Evolutionary conservation across 2,329 filamentous ascomycete species (phyloP), one percentile per base, ranked within the genome.

Genomic region (Didymosphaeria variabile): DNA sequence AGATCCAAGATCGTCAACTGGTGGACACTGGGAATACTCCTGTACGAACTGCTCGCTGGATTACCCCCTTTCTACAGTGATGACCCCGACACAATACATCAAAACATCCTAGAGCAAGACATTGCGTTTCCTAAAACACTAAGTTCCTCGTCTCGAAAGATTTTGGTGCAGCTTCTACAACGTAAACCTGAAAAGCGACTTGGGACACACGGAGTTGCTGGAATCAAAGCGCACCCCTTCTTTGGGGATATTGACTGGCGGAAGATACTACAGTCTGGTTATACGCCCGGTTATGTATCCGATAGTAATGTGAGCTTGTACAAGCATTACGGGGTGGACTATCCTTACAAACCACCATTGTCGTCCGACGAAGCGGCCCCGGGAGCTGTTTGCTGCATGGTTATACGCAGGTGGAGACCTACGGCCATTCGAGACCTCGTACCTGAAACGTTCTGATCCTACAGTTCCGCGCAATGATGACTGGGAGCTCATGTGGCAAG

Each of bases 31-130:
- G 94, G 94, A 57, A 94, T 98, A 45, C 84, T 98, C 54, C 94
- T 98, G 1, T 98, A 97, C 72, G 94, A 98, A 79, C 97, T 98
- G 94, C 97, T 94, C 81, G 97, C 94, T 72, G 94, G 94, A 36
- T 97, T 94, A 94, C 97, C 93, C 70, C 94, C 94, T 0, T 98
- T 97, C 80, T 98, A 97, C 72, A 94, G 94, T 59, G 94, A 97
- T 73, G 94, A 97, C 74, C 97, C 94, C 0, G 94, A 97, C 79
- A 94, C 97, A 78, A 98, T 97, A 94, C 97, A 97, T 83, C 97
- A 97, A 84, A 98, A 97, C 81, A 98, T 98, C 75, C 94, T 94
- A 0, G 97, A 97, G 73, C 94, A 94, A 75, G 97, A 97, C 77
- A 94, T 97, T 59, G 87, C 94, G 61, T 97, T 98, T 79, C 94